Percentiles rank a stretch among this genome's conserved stretches.
phyloP scores from a whole-genome alignment of 202 grass and related monocot genomes.

The Dendrocalamus latiflorus region DNA sequence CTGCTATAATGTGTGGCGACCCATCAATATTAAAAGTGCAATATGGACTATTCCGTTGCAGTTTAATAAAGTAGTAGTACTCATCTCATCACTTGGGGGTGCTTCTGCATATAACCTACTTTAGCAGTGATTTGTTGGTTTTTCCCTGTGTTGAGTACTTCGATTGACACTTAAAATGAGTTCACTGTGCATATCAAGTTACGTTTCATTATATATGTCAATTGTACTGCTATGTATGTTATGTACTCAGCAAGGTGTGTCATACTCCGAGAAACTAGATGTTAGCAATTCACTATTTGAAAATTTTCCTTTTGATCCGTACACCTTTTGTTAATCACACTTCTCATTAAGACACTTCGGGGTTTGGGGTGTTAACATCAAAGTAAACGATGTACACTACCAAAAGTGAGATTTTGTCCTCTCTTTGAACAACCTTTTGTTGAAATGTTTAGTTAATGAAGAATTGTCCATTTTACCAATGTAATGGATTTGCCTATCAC shows the following conservation, averaged over 20 bases:
- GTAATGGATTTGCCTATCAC: not conserved
- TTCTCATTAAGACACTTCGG: not conserved
- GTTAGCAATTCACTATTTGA: not conserved
- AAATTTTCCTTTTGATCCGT: not conserved
- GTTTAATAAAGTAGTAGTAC: not conserved
- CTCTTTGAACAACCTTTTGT: not conserved
- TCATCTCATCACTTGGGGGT: not conserved
- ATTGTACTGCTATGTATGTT: not conserved
- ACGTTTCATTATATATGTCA: not conserved
- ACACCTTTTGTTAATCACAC: not conserved
- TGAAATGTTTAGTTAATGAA: slow-evolving; percentile 18
- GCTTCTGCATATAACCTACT: not conserved
- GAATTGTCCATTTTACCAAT: not conserved
- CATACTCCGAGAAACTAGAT: not conserved
- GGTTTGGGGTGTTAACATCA: not conserved
- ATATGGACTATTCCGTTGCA: not conserved
- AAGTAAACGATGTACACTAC: not conserved
- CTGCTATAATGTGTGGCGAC: not conserved
- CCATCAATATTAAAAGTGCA: slow-evolving; percentile 5
- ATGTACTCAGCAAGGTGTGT: not conserved
- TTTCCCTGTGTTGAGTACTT: not conserved
- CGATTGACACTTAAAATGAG: not conserved
- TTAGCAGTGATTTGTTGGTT: not conserved
- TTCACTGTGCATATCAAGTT: not conserved
- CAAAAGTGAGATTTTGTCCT: slow-evolving; percentile 17